Evolutionary conservation across 83 land plant genomes (phyloP).

Genomic region (Picea abies): DNA sequence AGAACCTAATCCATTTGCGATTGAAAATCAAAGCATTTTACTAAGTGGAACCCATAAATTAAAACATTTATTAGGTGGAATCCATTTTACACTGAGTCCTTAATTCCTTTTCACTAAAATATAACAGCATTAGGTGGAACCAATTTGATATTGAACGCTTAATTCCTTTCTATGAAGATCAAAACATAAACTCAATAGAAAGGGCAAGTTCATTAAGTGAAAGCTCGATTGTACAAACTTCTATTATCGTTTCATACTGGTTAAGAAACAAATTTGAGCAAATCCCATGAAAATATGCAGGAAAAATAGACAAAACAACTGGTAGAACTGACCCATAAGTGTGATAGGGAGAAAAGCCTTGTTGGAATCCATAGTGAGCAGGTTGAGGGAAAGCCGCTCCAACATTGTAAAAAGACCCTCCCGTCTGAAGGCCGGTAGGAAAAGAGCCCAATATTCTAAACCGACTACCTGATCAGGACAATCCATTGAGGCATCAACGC

Average conservation of each 20-base stretch:
- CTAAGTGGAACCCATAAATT: too few relatives aligned
- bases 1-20: too few relatives aligned
- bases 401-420: constrained; percentile 16
- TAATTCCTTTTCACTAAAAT: too few relatives aligned
- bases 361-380: constrained; percentile 31
- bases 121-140: too few relatives aligned
- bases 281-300: not conserved
- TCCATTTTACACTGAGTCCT: too few relatives aligned
- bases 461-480: constrained; percentile 11
- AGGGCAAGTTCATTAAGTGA: not conserved
- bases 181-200: not conserved
- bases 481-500: not conserved
- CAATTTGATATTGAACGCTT: too few relatives aligned
- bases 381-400: constrained; percentile 29
- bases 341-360: constrained; percentile 24
- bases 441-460: constrained; percentile 27
- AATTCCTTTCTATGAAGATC: not conserved
- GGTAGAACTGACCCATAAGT: constrained; percentile 31
- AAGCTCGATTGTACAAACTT: not conserved
- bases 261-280: not conserved
- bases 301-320: too few relatives aligned
- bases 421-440: constrained; percentile 11
- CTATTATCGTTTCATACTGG: too few relatives aligned
- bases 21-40: too few relatives aligned
- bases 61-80: too few relatives aligned